Evolutionary conservation across 208 protist species (phyloP), one percentile per base, ranked within the genome.

Genomic region (Vickermania ingenoplastis): DNA sequence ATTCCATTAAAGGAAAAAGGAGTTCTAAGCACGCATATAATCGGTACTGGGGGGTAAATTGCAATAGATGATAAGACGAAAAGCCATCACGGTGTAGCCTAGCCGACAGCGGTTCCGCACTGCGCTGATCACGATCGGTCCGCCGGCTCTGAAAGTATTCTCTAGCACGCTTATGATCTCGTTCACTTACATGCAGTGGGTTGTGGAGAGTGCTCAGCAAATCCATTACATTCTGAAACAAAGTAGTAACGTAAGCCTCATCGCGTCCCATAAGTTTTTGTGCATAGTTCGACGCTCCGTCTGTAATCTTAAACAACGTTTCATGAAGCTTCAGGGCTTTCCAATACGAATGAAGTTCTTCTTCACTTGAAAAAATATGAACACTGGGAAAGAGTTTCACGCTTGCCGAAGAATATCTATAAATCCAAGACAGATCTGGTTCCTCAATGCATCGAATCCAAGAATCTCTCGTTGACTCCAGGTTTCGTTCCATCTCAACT

Each of bases 21-120:
- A 83, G 49, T 63, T 94, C 88, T 49, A 79, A 55, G 57, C 83
- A 90, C 1, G 57, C 60, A 51, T 76, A 89, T 77, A 78, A 91
- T 21, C 70, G 73, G 48, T 87, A 86, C n/a, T 83, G 65, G 0
- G 87, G 81, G 22, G 76, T 71, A 54, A 87, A 92, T 14, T 61
- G 62, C 2, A 91, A 68, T 14, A 94, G 69, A 54, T 91, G 84
- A 26, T 81, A 63, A 4, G 77, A 76, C 23, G 71, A 30, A 14
- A 83, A 63, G 22, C 82, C 86, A 48, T 77, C 31, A 25, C 26
- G 49, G 25, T 66, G 68, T 1, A 93, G 63, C 1, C 86, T 26
- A 69, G 41, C 7, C 55, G 69, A 51, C 14, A 73, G 24, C 50
- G 25, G 49, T 52, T 54, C 4, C 11, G n/a, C 7, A 26, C 7